A percentile compares a stretch with the other conserved stretches of the same genome.
Conservation (phyloP, 257 asterid genomes). For the Sherardia arvensis region DNA sequence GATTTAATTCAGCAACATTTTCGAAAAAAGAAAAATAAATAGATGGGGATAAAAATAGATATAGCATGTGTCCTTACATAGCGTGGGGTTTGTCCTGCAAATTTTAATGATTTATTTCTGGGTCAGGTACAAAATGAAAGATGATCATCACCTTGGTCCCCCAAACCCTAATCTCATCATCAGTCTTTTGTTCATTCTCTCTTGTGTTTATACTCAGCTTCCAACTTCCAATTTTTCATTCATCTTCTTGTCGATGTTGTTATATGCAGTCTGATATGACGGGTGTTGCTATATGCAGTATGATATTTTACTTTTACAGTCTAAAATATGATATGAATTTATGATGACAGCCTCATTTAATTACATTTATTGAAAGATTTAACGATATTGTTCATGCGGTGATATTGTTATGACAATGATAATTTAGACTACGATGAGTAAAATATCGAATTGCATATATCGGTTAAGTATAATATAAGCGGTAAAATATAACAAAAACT, state of each 20-base stretch:
- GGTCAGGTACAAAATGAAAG: background rate
- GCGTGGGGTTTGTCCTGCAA: slow-evolving; percentile 38
- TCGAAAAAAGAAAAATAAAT: background rate
- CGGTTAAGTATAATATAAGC: no score
- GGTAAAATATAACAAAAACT: background rate
- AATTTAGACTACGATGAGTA: no score
- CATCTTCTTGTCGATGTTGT: no score
- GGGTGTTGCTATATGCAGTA: no score
- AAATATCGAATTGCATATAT: no score
- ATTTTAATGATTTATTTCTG: slow-evolving; percentile 14
- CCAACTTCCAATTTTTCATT: background rate
- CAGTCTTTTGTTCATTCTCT: slow-evolving; percentile 27
- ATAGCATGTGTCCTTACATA: slow-evolving; percentile 25
- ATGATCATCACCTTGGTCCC: slow-evolving; percentile 21
- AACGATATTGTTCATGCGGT: no score
- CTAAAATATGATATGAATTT: no score
- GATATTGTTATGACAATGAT: no score
- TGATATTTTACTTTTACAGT: no score
- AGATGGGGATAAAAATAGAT: slow-evolving; percentile 15
- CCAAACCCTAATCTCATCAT: slow-evolving; percentile 8
- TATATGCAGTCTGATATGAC: no score
- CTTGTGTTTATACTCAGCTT: slow-evolving; percentile 19
- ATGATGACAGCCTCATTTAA: no score
- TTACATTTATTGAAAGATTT: no score
- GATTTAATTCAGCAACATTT: background rate